Base-by-base conservation (phyloP, 495 filamentous ascomycete species). In the Parmelia sp. region DNA sequence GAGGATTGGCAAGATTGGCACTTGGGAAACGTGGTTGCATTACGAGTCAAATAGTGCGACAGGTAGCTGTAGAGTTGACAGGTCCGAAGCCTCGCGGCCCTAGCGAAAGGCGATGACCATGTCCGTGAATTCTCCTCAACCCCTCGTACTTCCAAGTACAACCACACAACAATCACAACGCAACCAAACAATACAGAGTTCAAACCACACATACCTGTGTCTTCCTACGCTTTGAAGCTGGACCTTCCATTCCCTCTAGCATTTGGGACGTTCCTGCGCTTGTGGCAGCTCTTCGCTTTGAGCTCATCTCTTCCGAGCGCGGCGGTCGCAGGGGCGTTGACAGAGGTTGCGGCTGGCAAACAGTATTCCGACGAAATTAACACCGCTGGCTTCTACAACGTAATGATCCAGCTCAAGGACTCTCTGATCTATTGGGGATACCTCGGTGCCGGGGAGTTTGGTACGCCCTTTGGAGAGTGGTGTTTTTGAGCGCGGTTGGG, bases 171-270 rank as follows among this genome's bases (percentile, higher is more conserved):
- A 64, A 56, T 39, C 64, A 51, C 57, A 29, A 51, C 45, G n/a
- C 37, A 44, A 44, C 45, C 25, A 49, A 57, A 59, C 10, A 33
- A 58, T 0, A 59, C 29, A 23, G 47, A 14, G 12, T 42, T 37
- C 47, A 57, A 35, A 51, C 25, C 58, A 25, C 62, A 83, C 83
- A 77, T 78, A 86, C 83, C 70, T 80, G 77, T 29, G 80, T 63
- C 66, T 82, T 87, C 67, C 79, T 80, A 61, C 84, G 78, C 78
- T 91, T 91, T 53, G 81, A 74, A 69, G 81, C 81, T 66, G 84
- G 82, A 63, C 67, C 47, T 51, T 67, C 71, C 42, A 63, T 56
- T 57, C 76, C 78, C 53, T 77, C 71, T 49, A 77, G 72, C 58
- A 73, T 72, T 61, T 74, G 72, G 49, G 68, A 70, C 27, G 77